Conservation (phyloP, 208 protist species). For the Trypanosoma avium region DNA sequence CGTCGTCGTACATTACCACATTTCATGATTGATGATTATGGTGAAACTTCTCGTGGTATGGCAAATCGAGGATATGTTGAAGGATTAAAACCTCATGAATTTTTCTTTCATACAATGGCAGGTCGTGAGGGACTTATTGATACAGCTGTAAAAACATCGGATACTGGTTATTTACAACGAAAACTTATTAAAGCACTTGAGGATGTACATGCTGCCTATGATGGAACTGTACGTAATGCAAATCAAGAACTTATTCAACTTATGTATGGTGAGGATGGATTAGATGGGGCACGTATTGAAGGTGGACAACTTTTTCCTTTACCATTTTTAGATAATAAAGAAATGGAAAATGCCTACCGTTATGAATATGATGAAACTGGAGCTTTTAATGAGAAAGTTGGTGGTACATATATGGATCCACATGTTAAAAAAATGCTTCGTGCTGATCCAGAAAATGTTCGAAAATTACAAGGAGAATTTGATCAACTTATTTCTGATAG, state of each 20-base stretch:
- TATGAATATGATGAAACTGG: conserved; percentile 82
- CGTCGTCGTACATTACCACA: conserved; percentile 97
- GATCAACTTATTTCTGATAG: conserved; percentile 88
- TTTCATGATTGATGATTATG: conserved; percentile 98
- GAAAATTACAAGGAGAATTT: conserved; percentile 90
- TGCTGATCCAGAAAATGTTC: conserved; percentile 62
- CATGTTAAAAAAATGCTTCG: conserved; percentile 87
- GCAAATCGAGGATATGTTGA: conserved; percentile 98
- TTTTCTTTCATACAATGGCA: conserved; percentile 99
- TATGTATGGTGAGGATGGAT: conserved; percentile 99
- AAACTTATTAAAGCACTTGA: conserved; percentile 98
- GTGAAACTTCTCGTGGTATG: conserved; percentile 97
- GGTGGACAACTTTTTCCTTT: conserved; percentile 77
- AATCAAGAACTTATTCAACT: conserved; percentile 96
- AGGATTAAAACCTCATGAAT: conserved; percentile 98
- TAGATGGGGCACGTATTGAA: conserved; percentile 96
- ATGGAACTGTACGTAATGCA: conserved; percentile 98
- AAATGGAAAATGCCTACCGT: conserved; percentile 66
- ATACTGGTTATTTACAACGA: conserved; percentile 96
- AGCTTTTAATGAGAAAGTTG: conserved; percentile 68
- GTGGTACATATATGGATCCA: conserved; percentile 84
- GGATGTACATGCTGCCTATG: conserved; percentile 97
- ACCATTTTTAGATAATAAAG: conserved; percentile 58
- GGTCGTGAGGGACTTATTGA: conserved; percentile 99
- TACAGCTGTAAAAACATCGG: conserved; percentile 99